Percentiles rank a stretch among this genome's conserved stretches.
phyloP scores from a whole-genome alignment of 2,329 filamentous ascomycete genomes.

The Amesomyces nigricolor region DNA sequence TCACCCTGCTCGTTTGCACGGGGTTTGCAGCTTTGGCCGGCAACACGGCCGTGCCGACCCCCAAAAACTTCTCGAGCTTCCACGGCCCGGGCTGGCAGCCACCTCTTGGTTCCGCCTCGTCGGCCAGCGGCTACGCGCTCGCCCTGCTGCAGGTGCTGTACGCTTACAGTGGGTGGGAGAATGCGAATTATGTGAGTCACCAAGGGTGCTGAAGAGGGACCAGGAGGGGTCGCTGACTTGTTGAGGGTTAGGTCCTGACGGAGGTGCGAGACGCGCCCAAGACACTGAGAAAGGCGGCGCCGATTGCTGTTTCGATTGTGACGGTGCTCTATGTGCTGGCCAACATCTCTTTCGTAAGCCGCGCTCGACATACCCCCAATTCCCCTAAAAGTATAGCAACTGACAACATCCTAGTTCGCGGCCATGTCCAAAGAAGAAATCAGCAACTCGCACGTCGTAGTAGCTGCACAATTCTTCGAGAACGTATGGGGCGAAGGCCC shows the following conservation, averaged over 20 bases:
- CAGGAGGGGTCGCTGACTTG: neutral
- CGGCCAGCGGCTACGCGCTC: slow-evolving; percentile 29
- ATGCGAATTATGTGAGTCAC: slow-evolving; percentile 33
- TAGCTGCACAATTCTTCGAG: slow-evolving; percentile 33
- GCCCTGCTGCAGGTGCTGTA: slow-evolving; percentile 34
- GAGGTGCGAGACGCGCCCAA: slow-evolving; percentile 31
- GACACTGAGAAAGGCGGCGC: slow-evolving; percentile 32
- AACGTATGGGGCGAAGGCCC: slow-evolving; percentile 29
- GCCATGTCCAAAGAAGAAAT: slow-evolving; percentile 30
- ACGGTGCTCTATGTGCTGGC: slow-evolving; percentile 35
- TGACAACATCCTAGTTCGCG: slow-evolving; percentile 24
- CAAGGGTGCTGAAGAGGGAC: neutral
- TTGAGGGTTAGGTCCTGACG: slow-evolving; percentile 27
- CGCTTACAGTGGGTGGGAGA: slow-evolving; percentile 37
- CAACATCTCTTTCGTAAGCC: slow-evolving; percentile 34
- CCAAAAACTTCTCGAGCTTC: slow-evolving; percentile 27
- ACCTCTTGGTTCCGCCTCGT: neutral
- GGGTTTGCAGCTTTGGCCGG: slow-evolving; percentile 31
- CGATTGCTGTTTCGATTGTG: slow-evolving; percentile 30
- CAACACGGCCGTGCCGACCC: slow-evolving; percentile 19
- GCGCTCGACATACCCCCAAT: neutral
- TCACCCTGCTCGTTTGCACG: slow-evolving; percentile 30
- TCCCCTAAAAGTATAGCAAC: neutral
- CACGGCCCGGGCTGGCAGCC: slow-evolving; percentile 20
- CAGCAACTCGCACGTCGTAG: slow-evolving; percentile 24